Evolutionary conservation across 208 protist genomes (phyloP), one percentile per base, ranked within the genome.

Genomic region (Trichomonas tenax): DNA sequence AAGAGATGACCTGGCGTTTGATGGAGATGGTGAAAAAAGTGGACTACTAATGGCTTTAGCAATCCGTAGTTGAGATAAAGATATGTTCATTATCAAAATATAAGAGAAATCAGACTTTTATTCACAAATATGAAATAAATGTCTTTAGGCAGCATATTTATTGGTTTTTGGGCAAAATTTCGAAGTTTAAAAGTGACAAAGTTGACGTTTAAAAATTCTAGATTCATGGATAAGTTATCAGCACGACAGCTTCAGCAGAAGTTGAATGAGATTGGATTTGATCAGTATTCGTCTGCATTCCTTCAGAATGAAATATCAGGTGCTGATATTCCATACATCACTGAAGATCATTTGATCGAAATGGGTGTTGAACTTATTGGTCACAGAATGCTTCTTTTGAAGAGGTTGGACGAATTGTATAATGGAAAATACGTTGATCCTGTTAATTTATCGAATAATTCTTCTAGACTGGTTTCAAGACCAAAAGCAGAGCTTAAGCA

Each of bases 311-410:
- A 93, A 15, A 51, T 93, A 34, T 51, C 44, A 15, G 86, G 86
- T 8, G 45, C 44, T 51, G 40, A 93, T 93, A 34, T 93, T 10
- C 86, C 86, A 17, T 40, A 48, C 14, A 93, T 93, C 17, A 93
- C 86, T 49, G 86, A 93, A 51, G 86, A 93, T 34, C 86, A 93
- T 93, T 38, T 93, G 4, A 93, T 58, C 17, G 86, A 93, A 93
- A 93, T 93, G 86, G 86, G 86, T 34, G 44, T 93, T 34, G 45
- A 41, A 38, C 17, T 14, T n/a, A 93, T 93, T 51, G 86, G 86
- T 8, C 86, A 93, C 38, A 34, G 86, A 51, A 51, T 93, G 41
- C 46, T 93, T 17, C 4, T 93, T 10, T 58, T 93, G 10, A 48
- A 44, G 38, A 48, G 86, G 38, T 51, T 93, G 17, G 3, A 41